Percentiles rank a stretch among this genome's conserved stretches.
phyloP scores from a whole-genome alignment of 306 rosid genomes.

The Fragaria vesca region DNA sequence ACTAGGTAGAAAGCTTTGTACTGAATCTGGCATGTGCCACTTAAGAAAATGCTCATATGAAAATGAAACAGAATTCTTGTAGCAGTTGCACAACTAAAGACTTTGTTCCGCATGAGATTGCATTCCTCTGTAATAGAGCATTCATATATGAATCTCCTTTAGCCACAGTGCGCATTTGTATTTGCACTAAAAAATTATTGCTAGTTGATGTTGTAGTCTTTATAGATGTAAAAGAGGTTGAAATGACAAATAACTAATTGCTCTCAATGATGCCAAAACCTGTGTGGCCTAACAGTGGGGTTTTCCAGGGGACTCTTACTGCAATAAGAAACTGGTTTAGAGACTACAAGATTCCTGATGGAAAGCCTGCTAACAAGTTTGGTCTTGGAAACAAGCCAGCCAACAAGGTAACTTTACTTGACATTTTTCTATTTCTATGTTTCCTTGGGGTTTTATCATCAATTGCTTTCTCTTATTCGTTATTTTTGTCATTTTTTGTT shows the following conservation, averaged over 20 bases:
- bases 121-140: neutral
- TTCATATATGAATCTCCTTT: neutral
- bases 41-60: neutral
- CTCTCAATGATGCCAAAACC: neutral
- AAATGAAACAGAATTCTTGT: neutral
- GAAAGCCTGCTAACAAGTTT: slow-evolving; percentile 93
- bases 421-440: neutral
- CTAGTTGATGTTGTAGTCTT: neutral
- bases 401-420: slow-evolving; percentile 54
- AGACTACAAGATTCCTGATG: slow-evolving; percentile 97
- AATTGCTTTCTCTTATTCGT: neutral
- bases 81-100: neutral
- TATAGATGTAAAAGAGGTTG: neutral
- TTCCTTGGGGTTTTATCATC: no score
- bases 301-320: slow-evolving; percentile 79
- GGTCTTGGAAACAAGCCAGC: slow-evolving; percentile 91
- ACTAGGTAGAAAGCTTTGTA: neutral
- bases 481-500: neutral
- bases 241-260: neutral
- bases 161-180: neutral
- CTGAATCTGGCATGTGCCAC: neutral
- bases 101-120: neutral
- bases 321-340: slow-evolving; percentile 94
- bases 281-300: slow-evolving; percentile 24
- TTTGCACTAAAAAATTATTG: neutral